Percentiles rank a stretch among this genome's conserved stretches.
These are phyloP conservation scores for Hypsizygus marmoreus DNA, from an alignment of 768 basidiomycete genomes.

Conservation along the genomic window DNA sequence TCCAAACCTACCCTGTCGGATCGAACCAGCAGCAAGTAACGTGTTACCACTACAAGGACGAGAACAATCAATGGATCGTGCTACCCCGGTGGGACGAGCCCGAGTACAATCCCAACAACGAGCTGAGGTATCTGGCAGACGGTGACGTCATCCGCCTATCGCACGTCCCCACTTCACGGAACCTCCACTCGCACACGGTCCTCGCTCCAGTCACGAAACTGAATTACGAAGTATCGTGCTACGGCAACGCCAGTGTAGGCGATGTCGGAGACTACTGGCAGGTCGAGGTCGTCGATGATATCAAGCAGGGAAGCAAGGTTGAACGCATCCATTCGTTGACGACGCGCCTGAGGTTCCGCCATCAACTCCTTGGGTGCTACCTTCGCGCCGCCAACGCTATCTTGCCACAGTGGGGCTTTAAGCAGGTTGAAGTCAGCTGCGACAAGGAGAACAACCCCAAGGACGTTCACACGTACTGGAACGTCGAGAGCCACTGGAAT, in stretches of 20 bases:
- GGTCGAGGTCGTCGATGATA: conserved; percentile 93
- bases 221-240: conserved; percentile 90
- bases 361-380: conserved; percentile 81
- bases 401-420: conserved; percentile 98
- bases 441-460: conserved; percentile 81
- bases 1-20: conserved; percentile 92
- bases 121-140: conserved; percentile 70
- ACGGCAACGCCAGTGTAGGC: conserved; percentile 88
- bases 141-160: conserved; percentile 80
- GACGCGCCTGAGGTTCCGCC: conserved; percentile 84
- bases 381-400: conserved; percentile 85
- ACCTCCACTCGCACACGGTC: conserved; percentile 90
- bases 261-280: conserved; percentile 90
- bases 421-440: conserved; percentile 96
- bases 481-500: conserved; percentile 98
- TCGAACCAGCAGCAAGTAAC: conserved; percentile 96
- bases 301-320: conserved; percentile 61
- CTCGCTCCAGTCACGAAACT: conserved; percentile 88
- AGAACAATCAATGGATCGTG: conserved; percentile 91
- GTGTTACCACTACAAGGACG: conserved; percentile 99
- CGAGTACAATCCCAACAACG: conserved; percentile 62
- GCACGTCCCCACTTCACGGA: conserved; percentile 82
- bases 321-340: conserved; percentile 86
- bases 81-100: conserved; percentile 81
- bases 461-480: conserved; percentile 93